A percentile compares a stretch with the other conserved stretches of the same genome.
These are phyloP conservation scores for Asterionellopsis glacialis DNA, from an alignment of 108 stramenopile species.

Conservation along the genomic window DNA sequence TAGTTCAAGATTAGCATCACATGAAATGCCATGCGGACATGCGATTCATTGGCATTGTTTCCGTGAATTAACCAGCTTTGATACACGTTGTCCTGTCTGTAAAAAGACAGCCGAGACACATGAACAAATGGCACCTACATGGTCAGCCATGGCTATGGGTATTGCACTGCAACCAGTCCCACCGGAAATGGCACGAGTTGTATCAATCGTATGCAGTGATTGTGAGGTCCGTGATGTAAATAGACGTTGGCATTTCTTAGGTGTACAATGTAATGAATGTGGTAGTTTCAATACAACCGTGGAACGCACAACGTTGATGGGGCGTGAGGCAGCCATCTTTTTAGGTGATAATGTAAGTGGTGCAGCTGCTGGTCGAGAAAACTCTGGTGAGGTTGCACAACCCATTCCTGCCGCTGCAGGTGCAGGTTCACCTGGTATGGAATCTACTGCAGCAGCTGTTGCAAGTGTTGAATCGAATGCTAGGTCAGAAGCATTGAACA, in stretches of 20 bases:
- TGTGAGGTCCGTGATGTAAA: constrained; percentile 59
- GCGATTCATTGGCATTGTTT: constrained; percentile 82
- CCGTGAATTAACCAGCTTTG: constrained; percentile 64
- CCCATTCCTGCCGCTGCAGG: not conserved
- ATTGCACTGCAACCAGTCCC: constrained; percentile 80
- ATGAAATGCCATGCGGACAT: constrained; percentile 88
- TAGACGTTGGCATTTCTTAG: constrained; percentile 80
- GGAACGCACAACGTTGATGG: constrained; percentile 62
- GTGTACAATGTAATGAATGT: constrained; percentile 68
- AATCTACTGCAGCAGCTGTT: too few species aligned
- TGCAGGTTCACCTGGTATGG: too few species aligned
- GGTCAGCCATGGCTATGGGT: constrained; percentile 76
- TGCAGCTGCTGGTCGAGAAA: not conserved
- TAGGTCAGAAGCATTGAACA: too few species aligned
- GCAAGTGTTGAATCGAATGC: too few species aligned
- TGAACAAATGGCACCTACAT: constrained; percentile 80
- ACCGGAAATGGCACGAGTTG: constrained; percentile 73
- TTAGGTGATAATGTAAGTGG: constrained; percentile 25
- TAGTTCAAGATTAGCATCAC: constrained; percentile 56
- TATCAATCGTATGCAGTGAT: constrained; percentile 80
- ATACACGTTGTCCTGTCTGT: constrained; percentile 81
- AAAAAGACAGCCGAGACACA: constrained; percentile 89
- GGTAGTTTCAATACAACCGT: constrained; percentile 77
- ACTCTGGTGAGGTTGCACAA: not conserved
- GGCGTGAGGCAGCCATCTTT: constrained; percentile 73